Evolutionary conservation across 768 basidiomycete genomes (phyloP).

Genomic region (Mycena leptocephala): DNA sequence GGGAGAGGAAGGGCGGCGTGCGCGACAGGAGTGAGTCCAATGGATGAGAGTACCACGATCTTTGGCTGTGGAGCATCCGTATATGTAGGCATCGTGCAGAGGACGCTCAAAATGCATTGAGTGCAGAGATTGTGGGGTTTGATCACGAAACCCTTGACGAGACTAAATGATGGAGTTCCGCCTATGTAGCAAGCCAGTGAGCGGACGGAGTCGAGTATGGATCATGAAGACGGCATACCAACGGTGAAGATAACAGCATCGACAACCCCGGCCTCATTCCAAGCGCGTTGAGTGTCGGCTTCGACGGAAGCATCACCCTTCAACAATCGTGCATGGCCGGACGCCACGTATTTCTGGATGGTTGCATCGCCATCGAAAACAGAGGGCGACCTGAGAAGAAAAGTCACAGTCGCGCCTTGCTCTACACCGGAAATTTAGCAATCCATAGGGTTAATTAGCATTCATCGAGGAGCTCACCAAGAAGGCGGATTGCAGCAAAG

Average conservation of each 20-base stretch:
- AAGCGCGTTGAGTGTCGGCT: slow-evolving; percentile 67
- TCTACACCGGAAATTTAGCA: slow-evolving; percentile 51
- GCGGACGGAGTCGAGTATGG: not conserved
- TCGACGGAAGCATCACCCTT: slow-evolving; percentile 74
- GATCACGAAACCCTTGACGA: slow-evolving; percentile 66
- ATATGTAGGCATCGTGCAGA: slow-evolving; percentile 66
- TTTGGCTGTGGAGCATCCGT: slow-evolving; percentile 56
- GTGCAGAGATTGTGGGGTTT: slow-evolving; percentile 74
- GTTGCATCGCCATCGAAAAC: slow-evolving; percentile 69
- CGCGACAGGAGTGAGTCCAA: slow-evolving; percentile 65
- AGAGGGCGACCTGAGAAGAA: slow-evolving; percentile 68
- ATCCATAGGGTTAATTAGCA: no score
- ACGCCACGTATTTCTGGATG: slow-evolving; percentile 66
- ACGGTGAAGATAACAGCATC: slow-evolving; percentile 76
- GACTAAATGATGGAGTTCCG: slow-evolving; percentile 61
- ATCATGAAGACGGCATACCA: slow-evolving; percentile 55
- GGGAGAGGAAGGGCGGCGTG: slow-evolving; percentile 63
- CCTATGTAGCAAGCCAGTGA: slow-evolving; percentile 56
- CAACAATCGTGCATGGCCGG: slow-evolving; percentile 68
- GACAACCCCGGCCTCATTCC: slow-evolving; percentile 63
- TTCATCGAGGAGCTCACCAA: slow-evolving; percentile 48
- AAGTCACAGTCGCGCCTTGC: slow-evolving; percentile 73
- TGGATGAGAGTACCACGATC: slow-evolving; percentile 69
- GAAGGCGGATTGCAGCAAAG: slow-evolving; percentile 60
- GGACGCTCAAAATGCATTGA: slow-evolving; percentile 67